Evolutionary conservation across 257 asterid genomes (phyloP).

Genomic region (Solanum gracilifrons): DNA sequence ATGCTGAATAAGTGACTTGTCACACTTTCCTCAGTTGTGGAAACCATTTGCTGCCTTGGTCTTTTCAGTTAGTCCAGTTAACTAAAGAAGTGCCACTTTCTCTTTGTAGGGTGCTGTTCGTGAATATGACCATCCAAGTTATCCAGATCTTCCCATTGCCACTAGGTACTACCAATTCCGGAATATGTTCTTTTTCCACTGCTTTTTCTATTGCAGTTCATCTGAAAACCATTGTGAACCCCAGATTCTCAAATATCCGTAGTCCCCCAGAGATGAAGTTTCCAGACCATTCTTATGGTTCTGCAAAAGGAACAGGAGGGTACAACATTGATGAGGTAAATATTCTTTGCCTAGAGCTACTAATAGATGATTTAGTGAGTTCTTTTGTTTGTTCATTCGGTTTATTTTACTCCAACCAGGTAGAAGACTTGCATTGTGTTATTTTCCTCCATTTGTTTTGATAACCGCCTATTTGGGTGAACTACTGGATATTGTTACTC

Average conservation of each 20-base stretch:
- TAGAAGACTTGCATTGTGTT: not conserved
- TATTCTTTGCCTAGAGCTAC: not conserved
- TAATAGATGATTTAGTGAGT: not conserved
- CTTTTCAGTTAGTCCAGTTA: not conserved
- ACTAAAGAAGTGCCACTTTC: not conserved
- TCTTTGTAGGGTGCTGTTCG: constrained; percentile 42
- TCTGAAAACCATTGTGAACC: constrained; percentile 1
- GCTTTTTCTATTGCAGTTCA: not conserved
- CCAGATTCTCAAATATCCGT: constrained; percentile 35
- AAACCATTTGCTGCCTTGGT: not conserved
- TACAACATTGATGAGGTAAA: constrained; percentile 43
- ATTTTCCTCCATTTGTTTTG: not conserved
- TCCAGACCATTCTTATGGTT: constrained; percentile 9
- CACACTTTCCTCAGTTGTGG: not conserved
- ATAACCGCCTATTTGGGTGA: not conserved
- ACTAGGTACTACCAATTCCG: constrained; percentile 37
- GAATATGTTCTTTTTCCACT: not conserved
- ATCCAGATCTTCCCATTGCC: constrained; percentile 35
- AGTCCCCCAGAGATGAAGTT: constrained; percentile 24
- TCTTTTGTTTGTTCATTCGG: not conserved
- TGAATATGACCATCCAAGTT: constrained; percentile 47
- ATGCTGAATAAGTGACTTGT: not conserved
- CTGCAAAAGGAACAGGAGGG: constrained; percentile 33
- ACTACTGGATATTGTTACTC: not conserved
- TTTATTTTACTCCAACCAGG: not conserved